Conservation (phyloP, 83 land plant species). For the Picea abies region DNA sequence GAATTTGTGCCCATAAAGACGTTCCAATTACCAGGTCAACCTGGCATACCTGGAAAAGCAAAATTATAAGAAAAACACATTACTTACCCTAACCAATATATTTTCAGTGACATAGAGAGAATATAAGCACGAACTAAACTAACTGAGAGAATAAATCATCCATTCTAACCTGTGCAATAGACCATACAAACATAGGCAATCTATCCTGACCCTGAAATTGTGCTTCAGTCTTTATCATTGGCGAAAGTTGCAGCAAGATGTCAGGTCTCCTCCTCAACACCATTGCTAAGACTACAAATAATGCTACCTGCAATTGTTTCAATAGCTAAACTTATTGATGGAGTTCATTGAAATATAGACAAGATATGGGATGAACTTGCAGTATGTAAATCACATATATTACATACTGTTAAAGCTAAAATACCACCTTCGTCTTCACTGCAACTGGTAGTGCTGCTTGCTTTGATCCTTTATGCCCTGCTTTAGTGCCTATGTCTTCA, state of each 20-base stretch:
- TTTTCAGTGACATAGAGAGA: neutral
- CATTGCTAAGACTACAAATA: constrained; percentile 83
- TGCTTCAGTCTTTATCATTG: constrained; percentile 42
- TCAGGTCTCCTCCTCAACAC: constrained; percentile 83
- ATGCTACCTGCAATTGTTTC: constrained; percentile 74
- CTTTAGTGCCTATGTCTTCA: too few species aligned
- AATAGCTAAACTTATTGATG: neutral
- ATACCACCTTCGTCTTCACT: constrained; percentile 78
- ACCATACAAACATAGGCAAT: constrained; percentile 75
- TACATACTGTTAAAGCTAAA: neutral
- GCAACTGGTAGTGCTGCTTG: constrained; percentile 43
- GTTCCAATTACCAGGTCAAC: constrained; percentile 84
- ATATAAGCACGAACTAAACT: neutral
- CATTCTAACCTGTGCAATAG: constrained; percentile 70
- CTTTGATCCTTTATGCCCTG: constrained; percentile 53
- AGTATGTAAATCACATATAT: neutral
- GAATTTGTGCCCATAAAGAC: constrained; percentile 74
- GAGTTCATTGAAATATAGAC: neutral
- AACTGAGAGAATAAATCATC: neutral
- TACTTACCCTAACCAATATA: neutral
- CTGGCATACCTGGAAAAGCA: constrained; percentile 59
- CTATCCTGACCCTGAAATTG: constrained; percentile 86
- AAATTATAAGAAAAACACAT: neutral
- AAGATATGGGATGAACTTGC: neutral
- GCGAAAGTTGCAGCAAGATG: constrained; percentile 47